A percentile compares a stretch with the other conserved stretches of the same genome.
phyloP scores from a whole-genome alignment of 176 grass and related monocot species.

The Canna indica region DNA sequence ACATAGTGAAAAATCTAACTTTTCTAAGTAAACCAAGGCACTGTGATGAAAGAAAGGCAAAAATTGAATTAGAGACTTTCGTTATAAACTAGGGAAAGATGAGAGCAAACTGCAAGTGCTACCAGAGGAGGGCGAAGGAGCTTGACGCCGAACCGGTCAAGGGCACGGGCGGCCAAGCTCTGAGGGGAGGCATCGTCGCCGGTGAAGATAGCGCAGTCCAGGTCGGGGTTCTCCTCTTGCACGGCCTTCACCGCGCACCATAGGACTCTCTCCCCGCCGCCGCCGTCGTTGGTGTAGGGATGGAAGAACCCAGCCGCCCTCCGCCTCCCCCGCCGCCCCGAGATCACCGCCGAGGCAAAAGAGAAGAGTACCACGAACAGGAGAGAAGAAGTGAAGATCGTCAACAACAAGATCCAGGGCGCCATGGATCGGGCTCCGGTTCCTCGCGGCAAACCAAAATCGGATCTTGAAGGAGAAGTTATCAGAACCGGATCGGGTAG shows the following conservation, averaged over 20 bases:
- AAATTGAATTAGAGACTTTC: too few relatives aligned
- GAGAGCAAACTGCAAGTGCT: neutral
- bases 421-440: constrained; percentile 25
- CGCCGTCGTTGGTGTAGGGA: constrained; percentile 91
- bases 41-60: neutral
- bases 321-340: neutral
- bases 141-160: constrained; percentile 64
- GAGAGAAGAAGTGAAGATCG: constrained; percentile 23
- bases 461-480: neutral
- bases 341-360: constrained; percentile 10
- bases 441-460: neutral
- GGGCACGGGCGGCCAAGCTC: constrained; percentile 33
- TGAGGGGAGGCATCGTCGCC: constrained; percentile 73
- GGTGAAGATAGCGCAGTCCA: constrained; percentile 64
- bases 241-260: constrained; percentile 85
- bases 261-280: constrained; percentile 79
- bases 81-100: too few relatives aligned
- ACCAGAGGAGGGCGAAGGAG: constrained; percentile 63
- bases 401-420: constrained; percentile 26
- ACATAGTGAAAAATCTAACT: too few relatives aligned
- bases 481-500: too few relatives aligned
- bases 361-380: constrained; percentile 2
- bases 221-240: constrained; percentile 52
- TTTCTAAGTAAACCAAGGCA: neutral
- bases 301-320: constrained; percentile 65